Evolutionary conservation across 1,284 basidiomycete genomes (phyloP), one percentile per base, ranked within the genome.

Genomic region (Cryptococcus sp.): DNA sequence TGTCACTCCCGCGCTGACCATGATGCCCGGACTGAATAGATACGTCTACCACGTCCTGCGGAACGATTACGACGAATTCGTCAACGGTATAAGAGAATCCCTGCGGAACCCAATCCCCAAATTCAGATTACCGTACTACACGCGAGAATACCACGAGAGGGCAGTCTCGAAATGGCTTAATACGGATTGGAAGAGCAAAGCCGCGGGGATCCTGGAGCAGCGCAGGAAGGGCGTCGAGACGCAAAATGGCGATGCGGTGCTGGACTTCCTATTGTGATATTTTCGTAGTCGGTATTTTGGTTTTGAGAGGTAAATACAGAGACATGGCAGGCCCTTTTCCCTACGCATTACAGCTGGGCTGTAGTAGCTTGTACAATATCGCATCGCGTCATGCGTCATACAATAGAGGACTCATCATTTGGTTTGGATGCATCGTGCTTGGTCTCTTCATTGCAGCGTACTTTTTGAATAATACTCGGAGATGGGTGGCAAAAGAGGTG

Each of bases 21-120:
- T 17, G n/a, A 22, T 47, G 15, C 10, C 3, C 1, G 41, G 17
- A 1, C 5, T 35, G 30, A 13, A 35, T 25, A 55, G 54, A 19
- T 66, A 65, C 40, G 58, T 55, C 19, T 69, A 69, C 46, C 57
- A 67, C 50, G 61, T 64, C 8, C 41, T 58, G n/a, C 48, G 53
- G 35, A 40, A 46, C 49, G 51, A 69, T 50, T 67, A 65, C 42
- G 58, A 52, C 5, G 50, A 48, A 38, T 67, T 69, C 7, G 52
- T 61, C 4, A 41, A 50, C 13, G 58, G 55, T 5, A 67, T 69
- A 17, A 40, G 54, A 39, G 50, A 45, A 50, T 65, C 67, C 2
- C 30, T 69, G 30, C 30, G 19, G 2, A 61, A 58, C 15, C 57
- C 60, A 0, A 64, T 64, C 15, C 52, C 57, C 38, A 63, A 60